phyloP scores from a whole-genome alignment of 176 grass and related monocot species.

The Zea mays region Zm-B73-REFERENCE-NAM-5.0 NC_050104.1:18288001-18288500 shows the following conservation, averaged over 20 bases:
- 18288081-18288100: background rate
- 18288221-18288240: conserved; percentile 90
- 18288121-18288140: background rate
- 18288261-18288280: conserved; percentile 30
- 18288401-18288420: conserved; percentile 17
- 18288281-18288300: background rate
- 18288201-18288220: conserved; percentile 71
- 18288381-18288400: background rate
- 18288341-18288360: background rate
- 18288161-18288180: conserved; percentile 61
- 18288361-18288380: background rate
- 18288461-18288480: background rate
- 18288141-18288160: conserved; percentile 38
- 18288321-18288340: conserved; percentile 29
- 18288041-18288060: too few relatives aligned
- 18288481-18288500: background rate
- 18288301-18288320: background rate
- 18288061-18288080: background rate
- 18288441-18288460: background rate
- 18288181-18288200: conserved; percentile 53
- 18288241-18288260: conserved; percentile 16
- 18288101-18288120: conserved; percentile 13
- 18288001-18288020: too few relatives aligned
- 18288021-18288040: too few relatives aligned
- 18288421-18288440: background rate